Evolutionary conservation across 2,329 filamentous ascomycete species (phyloP).

Genomic region (Scedosporium aurantiacum): DNA sequence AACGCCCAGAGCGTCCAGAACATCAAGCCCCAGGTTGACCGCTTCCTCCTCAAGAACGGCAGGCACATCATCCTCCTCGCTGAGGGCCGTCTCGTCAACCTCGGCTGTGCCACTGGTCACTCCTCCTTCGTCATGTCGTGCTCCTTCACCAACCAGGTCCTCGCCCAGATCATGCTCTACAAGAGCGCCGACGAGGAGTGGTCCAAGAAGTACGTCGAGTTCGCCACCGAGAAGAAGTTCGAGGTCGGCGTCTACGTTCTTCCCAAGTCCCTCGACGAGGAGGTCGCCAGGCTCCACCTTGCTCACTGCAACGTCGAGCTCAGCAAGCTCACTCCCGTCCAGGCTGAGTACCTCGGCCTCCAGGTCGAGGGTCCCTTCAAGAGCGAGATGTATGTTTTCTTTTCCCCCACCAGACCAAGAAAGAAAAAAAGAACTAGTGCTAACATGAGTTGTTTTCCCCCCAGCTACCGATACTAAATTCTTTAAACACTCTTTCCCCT

Average conservation of each 20-base stretch:
- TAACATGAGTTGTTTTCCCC: conserved; percentile 9
- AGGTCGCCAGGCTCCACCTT: conserved; percentile 90
- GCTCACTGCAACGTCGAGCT: conserved; percentile 92
- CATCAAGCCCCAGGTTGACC: conserved; percentile 99
- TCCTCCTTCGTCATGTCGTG: conserved; percentile 99
- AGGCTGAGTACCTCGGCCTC: conserved; percentile 92
- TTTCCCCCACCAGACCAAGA: background rate
- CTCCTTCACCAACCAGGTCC: conserved; percentile 99
- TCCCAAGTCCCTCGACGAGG: conserved; percentile 98
- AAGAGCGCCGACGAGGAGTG: conserved; percentile 84
- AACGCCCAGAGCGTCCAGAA: conserved; percentile 89
- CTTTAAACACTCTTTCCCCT: background rate
- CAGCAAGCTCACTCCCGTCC: conserved; percentile 69
- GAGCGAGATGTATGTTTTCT: conserved; percentile 65
- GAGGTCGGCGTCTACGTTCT: conserved; percentile 88
- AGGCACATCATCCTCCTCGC: conserved; percentile 97
- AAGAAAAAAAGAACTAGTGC: conserved; percentile 7
- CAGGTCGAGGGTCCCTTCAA: conserved; percentile 87
- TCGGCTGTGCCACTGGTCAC: conserved; percentile 97
- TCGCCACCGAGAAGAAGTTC: conserved; percentile 85
- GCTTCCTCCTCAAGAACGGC: conserved; percentile 87
- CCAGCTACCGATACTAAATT: conserved; percentile 34
- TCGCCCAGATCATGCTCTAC: conserved; percentile 97
- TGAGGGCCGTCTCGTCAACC: conserved; percentile 97
- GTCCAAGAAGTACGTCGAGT: conserved; percentile 90